Conservation (phyloP, 225 moss, liverwort and hornwort genomes). For the Physcomitrellopsis africana region DNA sequence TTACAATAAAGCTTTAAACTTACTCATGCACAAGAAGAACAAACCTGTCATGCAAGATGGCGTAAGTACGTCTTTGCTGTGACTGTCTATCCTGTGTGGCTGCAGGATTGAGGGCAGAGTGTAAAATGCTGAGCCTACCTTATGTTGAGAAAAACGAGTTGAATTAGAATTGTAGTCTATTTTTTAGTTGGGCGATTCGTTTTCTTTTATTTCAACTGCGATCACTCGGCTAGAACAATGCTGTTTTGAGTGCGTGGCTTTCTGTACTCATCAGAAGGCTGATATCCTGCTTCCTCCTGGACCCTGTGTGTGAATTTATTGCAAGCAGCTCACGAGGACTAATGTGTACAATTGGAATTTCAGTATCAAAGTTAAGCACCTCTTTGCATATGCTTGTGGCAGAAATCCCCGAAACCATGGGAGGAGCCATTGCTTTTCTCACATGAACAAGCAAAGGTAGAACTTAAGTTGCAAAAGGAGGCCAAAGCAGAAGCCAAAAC, state of each 20-base stretch:
- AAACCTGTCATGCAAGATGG: constrained; percentile 35
- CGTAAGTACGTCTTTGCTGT: constrained; percentile 23
- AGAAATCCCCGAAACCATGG: constrained; percentile 24
- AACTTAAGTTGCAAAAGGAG: constrained; percentile 40
- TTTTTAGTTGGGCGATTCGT: neutral
- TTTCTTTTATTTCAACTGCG: neutral
- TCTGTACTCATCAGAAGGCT: neutral
- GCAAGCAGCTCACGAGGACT: neutral
- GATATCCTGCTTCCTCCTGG: neutral
- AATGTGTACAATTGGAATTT: neutral
- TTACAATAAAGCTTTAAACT: constrained; percentile 44
- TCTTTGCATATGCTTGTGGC: neutral
- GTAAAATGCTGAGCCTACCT: neutral
- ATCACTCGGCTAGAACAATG: neutral
- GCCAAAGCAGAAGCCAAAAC: constrained; percentile 38
- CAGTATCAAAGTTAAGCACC: neutral
- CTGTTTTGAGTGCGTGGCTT: neutral
- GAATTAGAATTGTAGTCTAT: too few species aligned
- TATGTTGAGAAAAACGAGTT: neutral
- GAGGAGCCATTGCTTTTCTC: constrained; percentile 42
- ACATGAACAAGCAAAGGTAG: constrained; percentile 40
- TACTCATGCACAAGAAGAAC: constrained; percentile 41
- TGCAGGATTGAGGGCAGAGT: neutral
- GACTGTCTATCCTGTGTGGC: neutral
- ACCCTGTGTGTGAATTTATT: neutral